Base-by-base conservation (phyloP, 257 asterid genomes). In the Petrea volubilis region DNA sequence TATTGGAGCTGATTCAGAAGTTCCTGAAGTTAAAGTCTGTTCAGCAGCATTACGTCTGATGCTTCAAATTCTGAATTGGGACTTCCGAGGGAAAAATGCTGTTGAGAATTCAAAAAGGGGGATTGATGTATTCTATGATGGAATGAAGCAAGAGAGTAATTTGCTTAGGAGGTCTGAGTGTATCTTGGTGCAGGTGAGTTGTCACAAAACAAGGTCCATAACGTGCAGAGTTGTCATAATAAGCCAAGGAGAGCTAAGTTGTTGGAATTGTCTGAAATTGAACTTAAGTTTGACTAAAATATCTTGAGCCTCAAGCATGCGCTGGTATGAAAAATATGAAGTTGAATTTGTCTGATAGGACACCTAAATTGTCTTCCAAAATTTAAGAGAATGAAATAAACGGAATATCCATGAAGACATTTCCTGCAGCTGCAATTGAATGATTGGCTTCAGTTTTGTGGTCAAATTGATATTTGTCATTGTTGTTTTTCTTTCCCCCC, bases 21-120 rank as follows among this genome's bases (percentile, higher is more conserved):
- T 88, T 70, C 98, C 96, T 50, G 96, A 91, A 85, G 93, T 73
- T 66, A 91, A 85, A 81, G 92, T 88, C 71, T 94, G 97, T 78
- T 77, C 91, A 57, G 85, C 85, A 52, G 89, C 98, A 41, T 59
- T 94, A 65, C 87, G 86, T 60, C 70, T 94, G 77, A 89, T 94
- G 97, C 91, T 88, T 80, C 99, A 94, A 83, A 83, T 94, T 72
- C 81, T 94, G 76, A 94, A 83, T 66, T 94, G 99, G 99, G 99
- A 94, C 73, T 91, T 94, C 72, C 87, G 74, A 73, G 85, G 81
- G 79, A 81, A 77, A 64, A 75, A 55, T 55, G 41, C 84, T 51
- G 75, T 67, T 72, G 85, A 81, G 66, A 84, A 77, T 71, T 82
- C 81, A 24, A 85, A 75, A 77, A 79, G 76, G 68, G 90, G 85